Evolutionary conservation across 345 rosid species (phyloP), one percentile per base, ranked within the genome.

Genomic region (Combretum micranthum): DNA sequence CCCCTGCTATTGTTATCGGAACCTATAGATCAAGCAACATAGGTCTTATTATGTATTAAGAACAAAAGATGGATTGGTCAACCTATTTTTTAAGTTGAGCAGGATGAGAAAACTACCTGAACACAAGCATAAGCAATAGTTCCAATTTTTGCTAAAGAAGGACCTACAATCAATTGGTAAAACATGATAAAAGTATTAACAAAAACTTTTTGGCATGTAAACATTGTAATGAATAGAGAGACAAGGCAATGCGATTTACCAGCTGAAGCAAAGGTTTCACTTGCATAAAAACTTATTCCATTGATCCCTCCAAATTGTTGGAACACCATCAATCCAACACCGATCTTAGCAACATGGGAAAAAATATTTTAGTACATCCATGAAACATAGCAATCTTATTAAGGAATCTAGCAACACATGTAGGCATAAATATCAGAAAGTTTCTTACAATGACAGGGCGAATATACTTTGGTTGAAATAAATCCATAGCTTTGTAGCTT

Each of bases 261-360:
- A 7, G 95, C 96, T 59, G 83, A 65, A 19, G 72, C 90, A 75
- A 92, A 88, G 15, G 84, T 88, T 75, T 92, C 85, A 15, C 96
- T 92, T 47, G 85, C 93, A 37, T 92, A 88, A 72, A 92, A 92
- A 47, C 80, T 72, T 1, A 92, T 64, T 42, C 98, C 98, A 20
- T 92, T 92, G 17, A 88, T 78, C 44, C 98, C 98, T 52, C 68
- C 82, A 53, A 83, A 83, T 60, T 92, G 98, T 72, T 92, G 98
- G 75, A 78, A 83, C 22, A 80, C 78, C 98, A 92, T 88, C 52
- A 92, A 65, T 32, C 87, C 85, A 49, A 92, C 90, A 26, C 88
- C 98, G 53, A 86, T 88, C 98, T 92, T 25, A n/a, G 9, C 39
- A 32, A 5, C 39, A 32, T 32, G 1, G 39, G n/a, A n/a, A 32